These are phyloP conservation scores for Ophiostoma ulmi DNA, from an alignment of 2,329 filamentous ascomycete species.

Conservation along the genomic window DNA sequence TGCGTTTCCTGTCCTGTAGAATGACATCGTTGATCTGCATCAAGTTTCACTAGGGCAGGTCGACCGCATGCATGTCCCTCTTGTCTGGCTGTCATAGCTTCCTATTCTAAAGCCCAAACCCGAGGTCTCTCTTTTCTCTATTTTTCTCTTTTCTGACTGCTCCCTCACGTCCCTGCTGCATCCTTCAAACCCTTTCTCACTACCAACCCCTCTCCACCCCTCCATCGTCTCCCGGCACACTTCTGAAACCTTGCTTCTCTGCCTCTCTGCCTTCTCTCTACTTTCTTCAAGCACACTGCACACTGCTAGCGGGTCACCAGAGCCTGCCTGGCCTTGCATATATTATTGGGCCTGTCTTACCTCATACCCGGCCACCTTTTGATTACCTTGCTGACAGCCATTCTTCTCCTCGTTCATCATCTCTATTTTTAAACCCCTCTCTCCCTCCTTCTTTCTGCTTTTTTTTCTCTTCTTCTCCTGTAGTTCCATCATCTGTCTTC, in stretches of 20 bases:
- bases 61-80: not conserved
- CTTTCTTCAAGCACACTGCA: not conserved
- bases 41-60: not conserved
- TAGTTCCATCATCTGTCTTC: not conserved
- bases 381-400: constrained; percentile 4
- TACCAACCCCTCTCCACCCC: constrained; percentile 6
- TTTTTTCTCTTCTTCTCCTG: not conserved
- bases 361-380: not conserved
- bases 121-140: not conserved
- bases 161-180: not conserved
- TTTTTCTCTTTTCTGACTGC: not conserved
- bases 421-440: not conserved
- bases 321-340: constrained; percentile 3
- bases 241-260: not conserved
- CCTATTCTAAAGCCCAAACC: not conserved
- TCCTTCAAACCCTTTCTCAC: not conserved
- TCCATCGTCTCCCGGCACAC: not conserved
- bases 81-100: not conserved
- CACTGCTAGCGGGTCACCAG: not conserved
- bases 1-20: not conserved
- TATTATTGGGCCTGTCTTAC: constrained; percentile 5
- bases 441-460: not conserved
- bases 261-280: not conserved
- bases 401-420: not conserved
- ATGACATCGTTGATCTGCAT: constrained; percentile 3